Evolutionary conservation across 805 yeast genomes (phyloP), one percentile per base, ranked within the genome.

Genomic region (Ogataea trehaloabstinens): DNA sequence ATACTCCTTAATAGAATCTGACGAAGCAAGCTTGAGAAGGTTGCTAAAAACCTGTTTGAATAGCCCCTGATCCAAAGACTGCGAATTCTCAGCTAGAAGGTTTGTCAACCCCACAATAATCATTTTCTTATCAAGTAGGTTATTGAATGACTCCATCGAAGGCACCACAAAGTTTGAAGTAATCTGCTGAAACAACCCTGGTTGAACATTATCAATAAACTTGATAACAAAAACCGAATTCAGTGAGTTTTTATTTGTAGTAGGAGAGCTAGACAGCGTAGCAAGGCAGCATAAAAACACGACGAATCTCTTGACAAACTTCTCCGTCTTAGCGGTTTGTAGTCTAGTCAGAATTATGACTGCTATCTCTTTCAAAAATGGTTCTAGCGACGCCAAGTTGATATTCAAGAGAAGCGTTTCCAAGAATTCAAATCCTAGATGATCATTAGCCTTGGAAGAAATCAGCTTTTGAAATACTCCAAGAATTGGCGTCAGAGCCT

Each of bases 381-480:
- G 74, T 29, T 72, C 61, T 34, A 90, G 59, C 4, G 59, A 46
- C 0, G 55, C 57, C 30, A 78, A 51, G 5, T 86, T 80, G 31
- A 88, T 64, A 42, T 71, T 63, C 30, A 77, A 53, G 30, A 91
- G 60, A 34, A 93, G 80, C 3, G 73, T 66, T 56, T 85, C 90
- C 31, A 93, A 64, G 30, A 93, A 66, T 40, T 93, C 98, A 61
- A 93, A 84, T 2, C 97, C 98, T 52, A 78, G 74, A 27, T 65
- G 64, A 53, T 93, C 98, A 52, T 88, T 83, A 12, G 79, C 73
- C 49, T 83, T 85, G 0, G 97, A 87, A 1, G 96, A 80, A 36
- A 93, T 78, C 48, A 93, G 69, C 60, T 90, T 88, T 66, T 95
- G 99, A 70, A 87, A 95, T n/a, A 93, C 95, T 28, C 99, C 99